Evolutionary conservation across 257 asterid species (phyloP).

Genomic region (Nyctanthes arbortristis): DNA sequence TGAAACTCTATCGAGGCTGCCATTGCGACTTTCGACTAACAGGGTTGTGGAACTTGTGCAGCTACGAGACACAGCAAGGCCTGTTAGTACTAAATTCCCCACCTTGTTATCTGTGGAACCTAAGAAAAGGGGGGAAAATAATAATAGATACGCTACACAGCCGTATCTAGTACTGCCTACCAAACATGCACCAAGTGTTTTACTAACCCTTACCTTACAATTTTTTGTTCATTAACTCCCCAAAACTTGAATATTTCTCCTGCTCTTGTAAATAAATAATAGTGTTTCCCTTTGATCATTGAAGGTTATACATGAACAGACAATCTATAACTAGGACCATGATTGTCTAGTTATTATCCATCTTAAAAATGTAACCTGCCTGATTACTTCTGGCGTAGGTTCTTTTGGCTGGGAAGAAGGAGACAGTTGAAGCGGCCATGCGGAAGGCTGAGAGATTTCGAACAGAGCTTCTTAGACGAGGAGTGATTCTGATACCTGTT

Average conservation of each 20-base stretch:
- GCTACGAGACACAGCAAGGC: slow-evolving; percentile 88
- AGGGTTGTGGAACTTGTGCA: slow-evolving; percentile 96
- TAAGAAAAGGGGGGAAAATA: too few relatives aligned
- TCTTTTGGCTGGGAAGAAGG: slow-evolving; percentile 88
- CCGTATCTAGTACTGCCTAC: neutral
- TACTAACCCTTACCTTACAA: neutral
- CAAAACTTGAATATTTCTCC: slow-evolving; percentile 3
- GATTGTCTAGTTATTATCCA: neutral
- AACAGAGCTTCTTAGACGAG: slow-evolving; percentile 75
- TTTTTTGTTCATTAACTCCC: neutral
- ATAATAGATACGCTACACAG: neutral
- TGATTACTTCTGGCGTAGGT: slow-evolving; percentile 50
- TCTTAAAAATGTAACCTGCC: slow-evolving; percentile 26
- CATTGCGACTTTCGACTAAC: slow-evolving; percentile 88
- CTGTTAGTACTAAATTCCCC: slow-evolving; percentile 51
- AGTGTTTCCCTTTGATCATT: neutral
- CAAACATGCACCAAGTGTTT: too few relatives aligned
- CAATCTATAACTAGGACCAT: neutral
- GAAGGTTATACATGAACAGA: neutral
- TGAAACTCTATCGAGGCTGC: slow-evolving; percentile 91
- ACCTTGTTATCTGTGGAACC: neutral
- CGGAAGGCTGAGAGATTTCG: slow-evolving; percentile 86
- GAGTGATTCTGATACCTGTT: slow-evolving; percentile 83
- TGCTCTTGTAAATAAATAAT: neutral
- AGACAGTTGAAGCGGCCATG: slow-evolving; percentile 68